phyloP scores from a whole-genome alignment of 2,329 filamentous ascomycete species.

The Ophiostoma australiae region DNA sequence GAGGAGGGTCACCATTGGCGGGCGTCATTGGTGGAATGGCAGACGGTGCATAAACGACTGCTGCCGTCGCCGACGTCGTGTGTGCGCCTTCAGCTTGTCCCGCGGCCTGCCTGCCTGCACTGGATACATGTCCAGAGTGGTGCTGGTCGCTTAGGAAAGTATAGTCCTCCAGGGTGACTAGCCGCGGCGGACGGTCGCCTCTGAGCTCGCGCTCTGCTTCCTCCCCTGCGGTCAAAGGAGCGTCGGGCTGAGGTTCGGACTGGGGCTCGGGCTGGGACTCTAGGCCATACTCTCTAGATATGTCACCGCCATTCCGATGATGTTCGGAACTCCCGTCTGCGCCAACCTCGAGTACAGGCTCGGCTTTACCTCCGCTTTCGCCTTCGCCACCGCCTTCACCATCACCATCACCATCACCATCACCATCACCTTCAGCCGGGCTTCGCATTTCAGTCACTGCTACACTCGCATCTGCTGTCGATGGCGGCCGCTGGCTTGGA shows the following conservation, averaged over 20 bases:
- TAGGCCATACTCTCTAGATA: too few species aligned
- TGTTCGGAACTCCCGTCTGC: too few species aligned
- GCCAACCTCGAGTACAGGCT: too few species aligned
- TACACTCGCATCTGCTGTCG: not conserved
- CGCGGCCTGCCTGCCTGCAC: not conserved
- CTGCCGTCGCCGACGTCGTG: not conserved
- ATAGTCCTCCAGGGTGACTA: constrained; percentile 27
- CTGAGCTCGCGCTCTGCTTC: constrained; percentile 24
- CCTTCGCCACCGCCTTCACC: not conserved
- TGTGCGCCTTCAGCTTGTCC: not conserved
- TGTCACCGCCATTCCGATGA: too few species aligned
- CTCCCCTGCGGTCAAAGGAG: not conserved
- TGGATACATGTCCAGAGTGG: not conserved
- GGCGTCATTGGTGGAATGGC: not conserved
- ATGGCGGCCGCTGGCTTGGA: not conserved
- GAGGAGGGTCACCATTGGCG: not conserved
- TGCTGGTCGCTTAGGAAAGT: not conserved
- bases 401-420: not conserved
- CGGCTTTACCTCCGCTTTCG: too few species aligned
- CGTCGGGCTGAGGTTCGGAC: not conserved
- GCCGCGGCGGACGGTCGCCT: constrained; percentile 17
- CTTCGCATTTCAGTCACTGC: not conserved
- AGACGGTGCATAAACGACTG: not conserved
- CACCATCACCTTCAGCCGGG: not conserved
- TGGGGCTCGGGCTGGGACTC: not conserved